Conservation (phyloP, 1,284 basidiomycete genomes). For the Ustilago trichophora region DNA sequence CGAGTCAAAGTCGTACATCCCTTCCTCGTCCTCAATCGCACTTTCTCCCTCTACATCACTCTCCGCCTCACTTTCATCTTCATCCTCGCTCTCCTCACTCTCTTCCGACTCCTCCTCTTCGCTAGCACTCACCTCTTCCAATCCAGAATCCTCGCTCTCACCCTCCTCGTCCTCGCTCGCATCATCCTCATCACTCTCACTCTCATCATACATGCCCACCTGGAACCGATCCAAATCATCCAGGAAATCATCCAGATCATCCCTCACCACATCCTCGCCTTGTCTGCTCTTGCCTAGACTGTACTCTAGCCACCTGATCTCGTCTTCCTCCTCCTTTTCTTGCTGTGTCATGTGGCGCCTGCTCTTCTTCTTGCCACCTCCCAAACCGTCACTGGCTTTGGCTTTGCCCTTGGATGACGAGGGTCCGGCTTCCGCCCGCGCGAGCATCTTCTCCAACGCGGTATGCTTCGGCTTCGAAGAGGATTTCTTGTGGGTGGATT, state of each 20-base stretch:
- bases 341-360: conserved; percentile 41
- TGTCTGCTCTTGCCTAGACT: conserved; percentile 42
- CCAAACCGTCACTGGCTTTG: conserved; percentile 3
- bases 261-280: conserved; percentile 37
- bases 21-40: conserved; percentile 25
- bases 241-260: conserved; percentile 56
- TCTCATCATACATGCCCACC: conserved; percentile 44
- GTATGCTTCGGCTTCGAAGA: too few relatives aligned
- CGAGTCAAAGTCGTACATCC: conserved; percentile 36
- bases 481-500: background rate
- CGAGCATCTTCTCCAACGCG: conserved; percentile 44
- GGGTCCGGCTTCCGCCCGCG: conserved; percentile 24
- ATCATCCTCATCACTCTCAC: conserved; percentile 3
- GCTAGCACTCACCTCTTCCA: conserved; percentile 17
- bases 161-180: too few relatives aligned
- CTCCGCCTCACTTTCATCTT: conserved; percentile 13
- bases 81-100: conserved; percentile 2
- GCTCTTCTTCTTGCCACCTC: conserved; percentile 28
- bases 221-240: conserved; percentile 59
- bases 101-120: conserved; percentile 10
- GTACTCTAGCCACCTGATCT: conserved; percentile 64
- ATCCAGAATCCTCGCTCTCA: conserved; percentile 18
- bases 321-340: conserved; percentile 64
- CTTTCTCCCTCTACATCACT: conserved; percentile 4
- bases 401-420: conserved; percentile 21